Evolutionary conservation across 2,329 filamentous ascomycete genomes (phyloP), one percentile per base, ranked within the genome.

Genomic region (Fusarium sp.): DNA sequence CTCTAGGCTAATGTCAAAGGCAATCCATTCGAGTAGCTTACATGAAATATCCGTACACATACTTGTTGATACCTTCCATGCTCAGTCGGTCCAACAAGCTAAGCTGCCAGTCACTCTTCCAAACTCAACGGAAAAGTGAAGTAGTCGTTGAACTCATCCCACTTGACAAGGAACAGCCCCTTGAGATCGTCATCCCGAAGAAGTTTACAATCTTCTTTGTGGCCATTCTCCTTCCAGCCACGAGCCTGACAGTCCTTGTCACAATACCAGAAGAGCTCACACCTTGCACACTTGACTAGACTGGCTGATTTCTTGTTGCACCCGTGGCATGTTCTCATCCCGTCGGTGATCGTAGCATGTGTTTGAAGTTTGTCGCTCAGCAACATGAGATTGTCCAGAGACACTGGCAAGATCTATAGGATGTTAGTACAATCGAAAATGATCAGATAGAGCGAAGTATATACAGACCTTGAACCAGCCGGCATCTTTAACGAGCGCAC

Each of bases 241-340:
- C 20, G 20, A 1, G 13, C 47, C 40, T 69, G 66, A 5, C 69
- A 71, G 5, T 31, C 10, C 48, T 51, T 39, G 35, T 41, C n/a
- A 14, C 69, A 72, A 31, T 72, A 72, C 57, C 60, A 61, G 20
- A 71, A 65, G 25, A 63, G n/a, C 0, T 6, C 23, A 3, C 69
- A 72, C 33, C 42, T 53, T 15, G 41, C 37, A 20, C 63, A 72
- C 25, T 48, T 47, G 45, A 39, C 47, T 25, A 66, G 3, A 4
- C 29, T 46, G 1, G 14, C 15, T 0, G 51, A 33, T 10, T 47
- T 36, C 21, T 25, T 25, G 25, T 56, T 52, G 9, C 69, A 72
- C 9, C 63, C 66, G 6, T 70, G 63, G 14, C 69, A 72, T 18
- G 33, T 45, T 31, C 48, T 58, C 35, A 25, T 25, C 25, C 8